Conservation (phyloP, 768 basidiomycete genomes). For the Kwoniella sp. region DNA sequence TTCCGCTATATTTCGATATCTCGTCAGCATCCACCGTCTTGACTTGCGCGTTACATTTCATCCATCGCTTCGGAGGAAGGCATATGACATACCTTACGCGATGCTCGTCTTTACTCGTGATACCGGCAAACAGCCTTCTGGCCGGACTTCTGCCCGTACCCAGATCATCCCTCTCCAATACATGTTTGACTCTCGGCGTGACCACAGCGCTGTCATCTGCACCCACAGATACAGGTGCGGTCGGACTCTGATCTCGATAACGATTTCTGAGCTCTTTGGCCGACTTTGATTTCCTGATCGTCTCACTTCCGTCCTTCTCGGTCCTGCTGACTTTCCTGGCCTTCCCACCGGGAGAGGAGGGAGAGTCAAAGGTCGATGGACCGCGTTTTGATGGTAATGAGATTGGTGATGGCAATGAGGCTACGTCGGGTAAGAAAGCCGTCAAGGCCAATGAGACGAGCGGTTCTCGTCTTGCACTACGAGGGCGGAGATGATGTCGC, state of each 20-base stretch:
- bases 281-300: constrained; percentile 11
- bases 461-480: background rate
- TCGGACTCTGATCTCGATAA: background rate
- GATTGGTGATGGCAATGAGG: constrained; percentile 24
- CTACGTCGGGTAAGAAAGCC: background rate
- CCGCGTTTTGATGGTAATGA: constrained; percentile 25
- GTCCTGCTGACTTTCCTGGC: constrained; percentile 13
- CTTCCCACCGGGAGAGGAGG: constrained; percentile 15
- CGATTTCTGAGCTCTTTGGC: background rate
- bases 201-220: constrained; percentile 7
- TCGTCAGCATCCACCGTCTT: constrained; percentile 12
- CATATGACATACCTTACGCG: constrained; percentile 19
- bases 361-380: constrained; percentile 14
- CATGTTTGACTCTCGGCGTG: constrained; percentile 35
- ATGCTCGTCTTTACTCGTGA: background rate
- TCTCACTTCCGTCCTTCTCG: constrained; percentile 19
- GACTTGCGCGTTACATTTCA: background rate
- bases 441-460: constrained; percentile 16
- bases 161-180: constrained; percentile 40
- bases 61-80: background rate
- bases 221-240: background rate
- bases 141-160: constrained; percentile 46
- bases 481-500: background rate
- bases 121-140: constrained; percentile 34
- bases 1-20: constrained; percentile 12